Conservation (phyloP, 2,329 filamentous ascomycete species). For the Paracoccidioides brasiliensis region DNA sequence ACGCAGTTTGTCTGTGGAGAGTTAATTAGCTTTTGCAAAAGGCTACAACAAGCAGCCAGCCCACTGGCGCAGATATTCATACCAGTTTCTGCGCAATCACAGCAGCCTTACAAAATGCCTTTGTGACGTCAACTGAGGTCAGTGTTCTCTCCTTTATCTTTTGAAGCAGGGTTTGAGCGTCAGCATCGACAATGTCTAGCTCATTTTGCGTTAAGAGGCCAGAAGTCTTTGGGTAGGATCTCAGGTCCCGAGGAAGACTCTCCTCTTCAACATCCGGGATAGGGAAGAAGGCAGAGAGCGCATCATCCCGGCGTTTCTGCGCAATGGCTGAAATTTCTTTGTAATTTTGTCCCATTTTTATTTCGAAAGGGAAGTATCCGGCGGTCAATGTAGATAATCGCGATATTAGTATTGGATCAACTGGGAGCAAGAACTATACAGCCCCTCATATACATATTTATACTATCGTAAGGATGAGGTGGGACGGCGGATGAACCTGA, state of each 20-base stretch:
- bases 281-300: constrained; percentile 15
- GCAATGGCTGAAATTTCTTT: constrained; percentile 27
- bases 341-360: constrained; percentile 21
- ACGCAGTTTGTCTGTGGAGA: constrained; percentile 45
- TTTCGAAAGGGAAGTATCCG: background rate
- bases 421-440: background rate
- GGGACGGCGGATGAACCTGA: background rate
- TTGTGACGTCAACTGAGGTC: constrained; percentile 9
- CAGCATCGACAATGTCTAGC: constrained; percentile 36
- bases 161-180: constrained; percentile 23
- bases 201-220: constrained; percentile 46
- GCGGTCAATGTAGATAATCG: background rate
- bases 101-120: constrained; percentile 28
- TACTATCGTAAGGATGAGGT: background rate
- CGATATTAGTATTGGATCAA: background rate
- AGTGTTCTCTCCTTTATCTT: constrained; percentile 22
- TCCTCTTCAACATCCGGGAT: constrained; percentile 11
- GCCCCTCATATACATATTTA: background rate
- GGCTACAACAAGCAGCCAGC: background rate
- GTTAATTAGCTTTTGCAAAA: background rate
- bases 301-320: constrained; percentile 21
- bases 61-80: background rate
- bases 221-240: constrained; percentile 25
- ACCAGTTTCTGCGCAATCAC: constrained; percentile 25
- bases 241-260: constrained; percentile 9